Conservation (phyloP, 495 filamentous ascomycete species). For the Penicillium manginii region DNA sequence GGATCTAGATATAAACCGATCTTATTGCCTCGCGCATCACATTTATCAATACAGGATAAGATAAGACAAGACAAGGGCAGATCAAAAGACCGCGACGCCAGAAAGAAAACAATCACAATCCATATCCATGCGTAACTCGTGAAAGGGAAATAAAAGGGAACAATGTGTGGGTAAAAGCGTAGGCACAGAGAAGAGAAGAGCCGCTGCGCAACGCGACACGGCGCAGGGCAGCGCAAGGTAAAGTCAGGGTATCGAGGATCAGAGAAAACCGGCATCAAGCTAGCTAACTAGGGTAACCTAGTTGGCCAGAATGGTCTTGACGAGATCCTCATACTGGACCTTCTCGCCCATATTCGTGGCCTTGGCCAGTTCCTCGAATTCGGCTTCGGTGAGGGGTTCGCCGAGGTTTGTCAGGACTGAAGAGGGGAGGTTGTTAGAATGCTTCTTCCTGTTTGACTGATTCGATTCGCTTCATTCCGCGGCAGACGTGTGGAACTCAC, state of each 20-base stretch:
- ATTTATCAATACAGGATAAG: not conserved
- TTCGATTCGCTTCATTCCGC: not conserved
- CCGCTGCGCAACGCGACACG: no score
- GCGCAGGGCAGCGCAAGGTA: no score
- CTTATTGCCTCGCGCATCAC: not conserved
- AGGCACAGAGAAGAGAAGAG: slow-evolving; percentile 2
- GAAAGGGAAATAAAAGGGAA: not conserved
- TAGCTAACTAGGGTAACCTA: slow-evolving; percentile 52
- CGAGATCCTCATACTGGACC: slow-evolving; percentile 95
- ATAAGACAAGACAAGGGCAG: not conserved
- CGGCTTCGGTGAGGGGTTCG: slow-evolving; percentile 98
- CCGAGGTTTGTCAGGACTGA: slow-evolving; percentile 91
- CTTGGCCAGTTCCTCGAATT: slow-evolving; percentile 98
- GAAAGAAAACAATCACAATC: not conserved
- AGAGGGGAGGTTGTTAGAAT: not conserved
- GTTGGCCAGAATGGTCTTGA: slow-evolving; percentile 93
- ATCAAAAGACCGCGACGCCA: no score
- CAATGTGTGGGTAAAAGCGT: not conserved
- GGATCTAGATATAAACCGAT: not conserved
- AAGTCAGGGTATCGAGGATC: no score
- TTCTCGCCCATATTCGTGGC: slow-evolving; percentile 93
- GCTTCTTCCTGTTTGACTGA: no score
- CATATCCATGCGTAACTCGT: slow-evolving; percentile 2
- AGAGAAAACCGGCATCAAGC: no score
- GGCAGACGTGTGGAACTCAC: slow-evolving; percentile 43